These are phyloP conservation scores for Wickerhamiella pararugosa DNA, from an alignment of 1,139 yeast species.

Conservation along the genomic window DNA sequence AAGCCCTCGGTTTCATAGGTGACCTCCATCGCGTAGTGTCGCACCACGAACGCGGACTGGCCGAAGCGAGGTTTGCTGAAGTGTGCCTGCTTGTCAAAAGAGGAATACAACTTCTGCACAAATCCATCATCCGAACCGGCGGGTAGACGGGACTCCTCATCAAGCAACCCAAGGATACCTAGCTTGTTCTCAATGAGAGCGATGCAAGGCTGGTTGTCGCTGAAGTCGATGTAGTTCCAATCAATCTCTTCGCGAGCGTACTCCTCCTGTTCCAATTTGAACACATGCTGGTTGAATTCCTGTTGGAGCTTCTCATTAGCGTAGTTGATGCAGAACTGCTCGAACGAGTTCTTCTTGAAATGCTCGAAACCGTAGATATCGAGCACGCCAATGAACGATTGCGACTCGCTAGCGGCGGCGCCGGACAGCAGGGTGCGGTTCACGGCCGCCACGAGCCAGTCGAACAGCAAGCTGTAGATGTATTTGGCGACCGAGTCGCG, in stretches of 20 bases:
- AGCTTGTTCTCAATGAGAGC: slow-evolving; percentile 77
- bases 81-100: slow-evolving; percentile 59
- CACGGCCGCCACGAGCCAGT: slow-evolving; percentile 82
- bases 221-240: slow-evolving; percentile 93
- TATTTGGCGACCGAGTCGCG: slow-evolving; percentile 94
- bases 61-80: slow-evolving; percentile 94
- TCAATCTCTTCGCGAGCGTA: slow-evolving; percentile 83
- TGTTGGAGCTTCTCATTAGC: slow-evolving; percentile 97
- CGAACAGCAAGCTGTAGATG: slow-evolving; percentile 82
- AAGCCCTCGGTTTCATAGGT: slow-evolving; percentile 88
- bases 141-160: slow-evolving; percentile 91
- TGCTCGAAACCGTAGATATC: slow-evolving; percentile 98
- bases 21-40: slow-evolving; percentile 92
- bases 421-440: slow-evolving; percentile 70
- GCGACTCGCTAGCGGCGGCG: slow-evolving; percentile 30
- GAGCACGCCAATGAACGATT: slow-evolving; percentile 80
- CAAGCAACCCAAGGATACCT: slow-evolving; percentile 77
- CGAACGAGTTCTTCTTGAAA: slow-evolving; percentile 85
- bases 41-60: slow-evolving; percentile 74
- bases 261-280: slow-evolving; percentile 92
- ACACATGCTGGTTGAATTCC: slow-evolving; percentile 94
- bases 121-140: slow-evolving; percentile 89
- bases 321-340: slow-evolving; percentile 93
- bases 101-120: slow-evolving; percentile 79
- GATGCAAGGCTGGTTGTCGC: slow-evolving; percentile 96